Base-by-base conservation (phyloP, 164 flowering plant species). In the Malania oleifera region DNA sequence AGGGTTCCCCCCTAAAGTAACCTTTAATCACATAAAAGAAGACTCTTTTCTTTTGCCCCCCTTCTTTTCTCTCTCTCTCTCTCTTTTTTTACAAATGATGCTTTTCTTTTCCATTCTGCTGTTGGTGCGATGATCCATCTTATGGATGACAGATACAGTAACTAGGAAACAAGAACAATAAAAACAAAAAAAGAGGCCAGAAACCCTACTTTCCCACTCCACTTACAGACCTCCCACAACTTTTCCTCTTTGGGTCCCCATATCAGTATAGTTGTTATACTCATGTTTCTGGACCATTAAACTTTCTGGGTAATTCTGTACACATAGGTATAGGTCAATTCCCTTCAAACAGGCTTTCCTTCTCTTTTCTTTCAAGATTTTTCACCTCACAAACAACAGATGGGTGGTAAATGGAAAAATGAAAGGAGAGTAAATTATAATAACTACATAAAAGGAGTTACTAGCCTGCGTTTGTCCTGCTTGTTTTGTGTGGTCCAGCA, bases 1-100 rank as follows among this genome's bases (percentile, higher is more conserved):
- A 68, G 64, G 50, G 64, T 60, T 57, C 77, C 70, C 5, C 37
- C 61, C 65, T 65, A 68, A 73, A 76, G 64, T 54, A 5, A 34
- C 69, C 77, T 77, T 74, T 72, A 59, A 67, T 67, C 65, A 57
- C 71, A 65, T 60, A 68, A 61, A 69, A 57, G 50, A 37, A 57
- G n/a, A 49, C 55, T 51, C 61, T 39, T 59, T 71, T 61, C 28
- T 22, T 62, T 53, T 41, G 13, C 10, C 57, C 31, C 45, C 15
- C 6, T 31, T 12, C 43, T 18, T 43, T 37, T 44, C 39, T 18
- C 3, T 46, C 45, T 35, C 13, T 15, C 23, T 48, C 44, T 48
- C 38, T 47, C 23, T 47, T 50, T 54, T 45, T 13, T 57, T 5
- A 31, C 20, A 3, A 28, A 58, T n/a, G n/a, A n/a, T n/a, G n/a